Evolutionary conservation across 805 yeast genomes (phyloP), one percentile per base, ranked within the genome.

Genomic region (Saturnispora ahearnii): DNA sequence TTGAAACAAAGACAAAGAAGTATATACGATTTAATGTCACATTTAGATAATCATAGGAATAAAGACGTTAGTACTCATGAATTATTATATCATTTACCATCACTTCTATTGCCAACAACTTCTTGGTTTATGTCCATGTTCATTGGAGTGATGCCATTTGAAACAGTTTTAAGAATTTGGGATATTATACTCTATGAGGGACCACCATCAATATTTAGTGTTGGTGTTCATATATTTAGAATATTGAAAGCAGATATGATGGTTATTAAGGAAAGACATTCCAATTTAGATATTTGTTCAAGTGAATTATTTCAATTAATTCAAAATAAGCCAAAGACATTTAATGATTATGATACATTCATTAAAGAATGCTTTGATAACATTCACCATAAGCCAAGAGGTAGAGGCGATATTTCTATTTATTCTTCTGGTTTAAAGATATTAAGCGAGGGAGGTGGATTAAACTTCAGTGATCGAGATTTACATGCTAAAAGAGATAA

Each of bases 41-140:
- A 50, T 15, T 75, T 75, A 26, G 63, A 60, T 18, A 49, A 36
- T 11, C 52, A 53, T 5, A 48, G 51, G 21, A 74, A 70, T 46
- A 36, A 36, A 15, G 40, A 36, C 12, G 30, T 41, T 13, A 31
- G 37, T 74, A 66, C 44, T 64, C 59, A 69, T 65, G 47, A 73
- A 67, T 32, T 73, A 7, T 72, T 91, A 31, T 73, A 79, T 13
- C 82, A 84, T 56, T 68, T 90, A 41, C 98, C 99, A 1, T 96
- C 97, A 2, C 77, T 93, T 4, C 86, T 96, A 1, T 73, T 93
- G 43, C 93, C 95, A 57, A 93, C 98, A 0, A 91, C 96, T 0
- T 82, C 96, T 49, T 93, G 99, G 99, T 93, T 93, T 62, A 91
- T 93, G 98, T 86, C 96, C 59, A 78, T 87, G n/a, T 93, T 86